Conservation (phyloP, 2,329 filamentous ascomycete genomes). For the Colletotrichum sojae region DNA sequence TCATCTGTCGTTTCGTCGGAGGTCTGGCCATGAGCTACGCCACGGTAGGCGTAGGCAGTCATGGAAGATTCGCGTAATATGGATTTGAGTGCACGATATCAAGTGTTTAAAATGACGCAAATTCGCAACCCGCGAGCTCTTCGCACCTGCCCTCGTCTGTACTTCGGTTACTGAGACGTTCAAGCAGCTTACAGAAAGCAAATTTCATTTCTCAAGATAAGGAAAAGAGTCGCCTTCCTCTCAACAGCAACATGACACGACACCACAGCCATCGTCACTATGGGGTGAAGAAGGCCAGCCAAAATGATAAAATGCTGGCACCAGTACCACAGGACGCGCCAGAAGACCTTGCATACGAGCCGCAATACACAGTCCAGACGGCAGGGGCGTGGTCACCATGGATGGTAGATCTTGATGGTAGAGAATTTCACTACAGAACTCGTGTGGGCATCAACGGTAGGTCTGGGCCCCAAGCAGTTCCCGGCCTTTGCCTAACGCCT, state of each 20-base stretch:
- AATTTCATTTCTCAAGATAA: too few relatives aligned
- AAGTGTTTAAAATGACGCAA: background rate
- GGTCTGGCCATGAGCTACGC: background rate
- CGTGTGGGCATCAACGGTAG: conserved; percentile 9
- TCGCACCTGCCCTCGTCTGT: background rate
- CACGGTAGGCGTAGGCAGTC: background rate
- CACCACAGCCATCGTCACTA: too few relatives aligned
- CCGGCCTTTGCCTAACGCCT: background rate
- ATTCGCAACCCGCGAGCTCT: background rate
- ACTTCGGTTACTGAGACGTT: background rate
- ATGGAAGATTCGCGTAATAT: too few relatives aligned
- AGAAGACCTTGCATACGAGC: too few relatives aligned
- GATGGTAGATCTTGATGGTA: conserved; percentile 3
- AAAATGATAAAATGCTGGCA: background rate
- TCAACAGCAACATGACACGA: background rate
- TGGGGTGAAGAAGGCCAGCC: too few relatives aligned
- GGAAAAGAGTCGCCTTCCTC: too few relatives aligned
- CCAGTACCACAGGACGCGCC: rapidly evolving
- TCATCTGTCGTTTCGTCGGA: background rate
- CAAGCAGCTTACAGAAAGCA: background rate
- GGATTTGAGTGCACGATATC: background rate
- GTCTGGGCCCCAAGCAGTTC: background rate
- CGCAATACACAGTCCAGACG: background rate
- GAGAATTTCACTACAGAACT: conserved; percentile 25
- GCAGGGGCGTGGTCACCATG: conserved; percentile 14